Conservation (phyloP, 768 basidiomycete species). For the Roridomyces roridus region DNA sequence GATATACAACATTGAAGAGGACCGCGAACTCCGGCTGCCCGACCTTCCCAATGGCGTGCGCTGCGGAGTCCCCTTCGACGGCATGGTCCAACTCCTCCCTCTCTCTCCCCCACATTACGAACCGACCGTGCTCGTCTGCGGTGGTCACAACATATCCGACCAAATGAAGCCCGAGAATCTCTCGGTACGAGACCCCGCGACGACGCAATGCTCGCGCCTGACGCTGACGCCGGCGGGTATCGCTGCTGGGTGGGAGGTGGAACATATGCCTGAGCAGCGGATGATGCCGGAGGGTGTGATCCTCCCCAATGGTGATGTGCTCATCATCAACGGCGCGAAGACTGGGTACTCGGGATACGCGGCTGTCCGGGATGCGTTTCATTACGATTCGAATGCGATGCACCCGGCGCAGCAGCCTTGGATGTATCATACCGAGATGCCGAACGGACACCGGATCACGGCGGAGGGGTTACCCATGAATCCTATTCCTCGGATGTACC, state of each 20-base stretch:
- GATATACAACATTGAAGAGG: slow-evolving; percentile 24
- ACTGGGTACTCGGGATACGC: slow-evolving; percentile 41
- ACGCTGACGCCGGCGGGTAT: slow-evolving; percentile 54
- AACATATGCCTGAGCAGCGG: slow-evolving; percentile 56
- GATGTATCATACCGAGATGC: slow-evolving; percentile 48
- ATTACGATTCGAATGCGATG: neutral
- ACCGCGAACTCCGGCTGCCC: slow-evolving; percentile 53
- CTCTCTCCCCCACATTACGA: slow-evolving; percentile 48
- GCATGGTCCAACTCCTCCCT: slow-evolving; percentile 59
- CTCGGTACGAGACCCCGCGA: slow-evolving; percentile 56
- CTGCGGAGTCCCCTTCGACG: slow-evolving; percentile 64
- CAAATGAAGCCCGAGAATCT: slow-evolving; percentile 46
- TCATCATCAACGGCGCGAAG: slow-evolving; percentile 49
- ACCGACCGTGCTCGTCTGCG: slow-evolving; percentile 58
- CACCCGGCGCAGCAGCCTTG: neutral
- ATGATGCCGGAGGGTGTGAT: slow-evolving; percentile 63
- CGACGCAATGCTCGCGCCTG: slow-evolving; percentile 57
- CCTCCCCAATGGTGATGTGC: slow-evolving; percentile 58
- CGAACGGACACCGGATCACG: slow-evolving; percentile 54
- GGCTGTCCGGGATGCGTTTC: slow-evolving; percentile 50
- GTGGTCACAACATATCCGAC: slow-evolving; percentile 56
- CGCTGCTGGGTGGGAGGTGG: slow-evolving; percentile 57
- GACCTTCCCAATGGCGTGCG: slow-evolving; percentile 60
- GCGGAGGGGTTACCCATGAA: slow-evolving; percentile 48
- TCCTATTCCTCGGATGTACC: slow-evolving; percentile 56